Percentiles rank a stretch among this genome's conserved stretches.
Conservation (phyloP, 768 basidiomycete species). For the Tricholoma sp. region DNA sequence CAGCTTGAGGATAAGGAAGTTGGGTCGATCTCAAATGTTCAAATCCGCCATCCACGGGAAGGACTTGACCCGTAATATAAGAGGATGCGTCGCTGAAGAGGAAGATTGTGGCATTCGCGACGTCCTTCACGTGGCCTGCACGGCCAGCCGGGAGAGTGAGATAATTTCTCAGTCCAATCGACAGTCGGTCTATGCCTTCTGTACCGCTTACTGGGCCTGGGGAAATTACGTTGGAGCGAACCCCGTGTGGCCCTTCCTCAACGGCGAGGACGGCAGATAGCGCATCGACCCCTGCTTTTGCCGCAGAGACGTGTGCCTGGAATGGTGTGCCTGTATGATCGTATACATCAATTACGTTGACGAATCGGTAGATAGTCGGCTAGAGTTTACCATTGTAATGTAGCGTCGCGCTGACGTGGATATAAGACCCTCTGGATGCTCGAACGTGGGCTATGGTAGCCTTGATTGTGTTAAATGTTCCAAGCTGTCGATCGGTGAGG, state of each 20-base stretch:
- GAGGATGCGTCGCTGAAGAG: constrained; percentile 78
- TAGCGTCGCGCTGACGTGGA: constrained; percentile 85
- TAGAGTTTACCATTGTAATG: constrained; percentile 67
- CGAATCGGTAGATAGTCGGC: background rate
- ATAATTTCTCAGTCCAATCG: constrained; percentile 20
- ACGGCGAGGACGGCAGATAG: constrained; percentile 81
- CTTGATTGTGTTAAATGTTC: constrained; percentile 93
- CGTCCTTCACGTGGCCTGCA: constrained; percentile 52
- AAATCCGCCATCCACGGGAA: constrained; percentile 63
- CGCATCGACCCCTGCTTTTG: constrained; percentile 93
- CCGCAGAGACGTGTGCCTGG: constrained; percentile 92
- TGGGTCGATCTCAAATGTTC: constrained; percentile 45
- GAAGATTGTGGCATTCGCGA: constrained; percentile 70
- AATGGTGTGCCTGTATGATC: constrained; percentile 60
- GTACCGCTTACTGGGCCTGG: constrained; percentile 82
- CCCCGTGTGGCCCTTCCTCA: constrained; percentile 93
- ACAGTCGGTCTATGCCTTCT: constrained; percentile 65
- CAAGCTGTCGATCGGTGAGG: constrained; percentile 41
- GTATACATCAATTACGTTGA: constrained; percentile 9
- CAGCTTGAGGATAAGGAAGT: constrained; percentile 58
- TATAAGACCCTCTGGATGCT: constrained; percentile 70
- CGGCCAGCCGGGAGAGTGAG: constrained; percentile 39
- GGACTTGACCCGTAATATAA: constrained; percentile 72
- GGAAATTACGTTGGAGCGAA: constrained; percentile 83
- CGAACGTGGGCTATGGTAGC: constrained; percentile 78